A percentile compares a stretch with the other conserved stretches of the same genome.
Evolutionary conservation across 2,329 filamentous ascomycete genomes (phyloP).

Genomic region (Talaromyces sp.): DNA sequence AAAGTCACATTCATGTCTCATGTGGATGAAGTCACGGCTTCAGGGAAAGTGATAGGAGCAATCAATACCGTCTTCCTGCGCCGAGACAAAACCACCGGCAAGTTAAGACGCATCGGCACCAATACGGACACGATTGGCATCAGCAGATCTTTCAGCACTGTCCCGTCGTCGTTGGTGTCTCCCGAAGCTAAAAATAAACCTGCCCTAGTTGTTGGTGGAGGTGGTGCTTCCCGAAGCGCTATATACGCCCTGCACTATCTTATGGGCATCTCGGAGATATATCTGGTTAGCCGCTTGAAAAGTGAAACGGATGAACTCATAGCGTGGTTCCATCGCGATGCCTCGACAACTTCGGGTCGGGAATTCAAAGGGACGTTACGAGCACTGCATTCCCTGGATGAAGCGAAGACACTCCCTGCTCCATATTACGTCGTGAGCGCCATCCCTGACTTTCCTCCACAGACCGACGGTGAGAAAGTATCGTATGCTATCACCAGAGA

Average conservation of each 20-base stretch:
- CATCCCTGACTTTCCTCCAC: conserved; percentile 22
- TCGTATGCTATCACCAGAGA: conserved; percentile 9
- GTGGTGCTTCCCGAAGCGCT: conserved; percentile 24
- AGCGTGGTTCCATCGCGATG: conserved; percentile 14
- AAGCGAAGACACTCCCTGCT: conserved; percentile 10
- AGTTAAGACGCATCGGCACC: conserved; percentile 58
- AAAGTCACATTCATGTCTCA: conserved; percentile 68
- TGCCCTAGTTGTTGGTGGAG: conserved; percentile 23
- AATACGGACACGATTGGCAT: conserved; percentile 76
- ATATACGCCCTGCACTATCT: conserved; percentile 25
- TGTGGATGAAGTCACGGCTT: conserved; percentile 65
- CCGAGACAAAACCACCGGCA: conserved; percentile 31
- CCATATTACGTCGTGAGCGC: conserved; percentile 24
- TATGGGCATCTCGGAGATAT: conserved; percentile 22
- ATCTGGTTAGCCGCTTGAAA: conserved; percentile 23
- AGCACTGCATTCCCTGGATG: conserved; percentile 17
- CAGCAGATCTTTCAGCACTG: conserved; percentile 45
- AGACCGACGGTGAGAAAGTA: conserved; percentile 20
- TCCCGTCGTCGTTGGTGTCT: not conserved
- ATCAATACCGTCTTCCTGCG: conserved; percentile 39
- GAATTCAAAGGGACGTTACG: conserved; percentile 18
- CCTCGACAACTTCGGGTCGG: not conserved
- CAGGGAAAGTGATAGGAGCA: conserved; percentile 34
- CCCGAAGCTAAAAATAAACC: conserved; percentile 16
- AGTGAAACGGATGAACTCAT: conserved; percentile 24